Evolutionary conservation across 495 filamentous ascomycete species (phyloP).

Genomic region (Penicillium alfredii): DNA sequence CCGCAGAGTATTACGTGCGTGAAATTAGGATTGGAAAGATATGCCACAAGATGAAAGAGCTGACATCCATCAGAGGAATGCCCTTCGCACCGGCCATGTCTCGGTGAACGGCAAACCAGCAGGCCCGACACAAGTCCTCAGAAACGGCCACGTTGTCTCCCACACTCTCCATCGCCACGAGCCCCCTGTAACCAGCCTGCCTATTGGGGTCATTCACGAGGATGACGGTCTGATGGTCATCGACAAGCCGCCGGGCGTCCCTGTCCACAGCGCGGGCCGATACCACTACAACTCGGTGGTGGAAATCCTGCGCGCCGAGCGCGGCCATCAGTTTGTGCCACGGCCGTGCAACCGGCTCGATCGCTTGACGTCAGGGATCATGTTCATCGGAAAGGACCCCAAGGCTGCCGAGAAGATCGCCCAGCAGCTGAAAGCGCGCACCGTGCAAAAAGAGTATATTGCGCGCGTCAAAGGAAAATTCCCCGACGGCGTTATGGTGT

Average conservation of each 20-base stretch:
- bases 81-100: constrained; percentile 72
- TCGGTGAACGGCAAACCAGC: constrained; percentile 63
- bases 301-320: constrained; percentile 83
- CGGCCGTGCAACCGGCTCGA: constrained; percentile 92
- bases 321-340: constrained; percentile 62
- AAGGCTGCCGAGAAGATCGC: constrained; percentile 73
- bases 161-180: constrained; percentile 96
- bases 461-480: constrained; percentile 88
- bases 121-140: constrained; percentile 52
- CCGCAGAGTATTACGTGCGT: constrained; percentile 77
- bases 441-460: constrained; percentile 88
- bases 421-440: constrained; percentile 62
- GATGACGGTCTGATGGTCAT: constrained; percentile 89
- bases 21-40: not conserved
- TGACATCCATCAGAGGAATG: constrained; percentile 52
- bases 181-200: constrained; percentile 76
- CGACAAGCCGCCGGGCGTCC: constrained; percentile 91
- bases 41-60: not conserved
- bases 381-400: constrained; percentile 88
- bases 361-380: constrained; percentile 86
- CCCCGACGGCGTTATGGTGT: constrained; percentile 72
- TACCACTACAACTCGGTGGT: constrained; percentile 93
- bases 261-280: constrained; percentile 88
- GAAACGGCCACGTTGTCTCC: constrained; percentile 79
- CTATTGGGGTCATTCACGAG: constrained; percentile 80